Conservation (phyloP, 208 protist genomes). For the Herpetomonas samuelpessoai region DNA sequence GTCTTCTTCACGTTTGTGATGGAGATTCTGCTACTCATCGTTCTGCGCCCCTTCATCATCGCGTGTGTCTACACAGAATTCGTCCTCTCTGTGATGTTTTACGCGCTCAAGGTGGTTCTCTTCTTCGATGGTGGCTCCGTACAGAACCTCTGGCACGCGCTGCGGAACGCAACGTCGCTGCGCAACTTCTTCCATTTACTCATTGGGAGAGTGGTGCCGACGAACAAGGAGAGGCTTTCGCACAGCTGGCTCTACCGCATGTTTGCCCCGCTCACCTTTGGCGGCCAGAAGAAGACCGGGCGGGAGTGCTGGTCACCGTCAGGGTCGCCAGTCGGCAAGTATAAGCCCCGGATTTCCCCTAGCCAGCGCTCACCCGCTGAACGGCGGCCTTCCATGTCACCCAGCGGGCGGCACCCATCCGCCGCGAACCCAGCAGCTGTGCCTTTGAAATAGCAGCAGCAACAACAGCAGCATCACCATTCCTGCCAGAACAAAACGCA, state of each 20-base stretch:
- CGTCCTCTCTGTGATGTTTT: constrained; percentile 30
- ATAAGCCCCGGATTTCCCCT: neutral
- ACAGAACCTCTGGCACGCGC: constrained; percentile 32
- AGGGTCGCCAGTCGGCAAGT: constrained; percentile 10
- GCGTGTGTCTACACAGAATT: constrained; percentile 63
- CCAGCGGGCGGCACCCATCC: constrained; percentile 10
- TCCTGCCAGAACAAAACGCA: no score
- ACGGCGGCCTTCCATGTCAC: constrained; percentile 22
- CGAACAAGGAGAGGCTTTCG: constrained; percentile 43
- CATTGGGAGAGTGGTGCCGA: constrained; percentile 38
- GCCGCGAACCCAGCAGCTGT: no score
- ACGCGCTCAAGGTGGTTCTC: constrained; percentile 15
- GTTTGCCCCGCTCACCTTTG: constrained; percentile 44
- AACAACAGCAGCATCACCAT: no score
- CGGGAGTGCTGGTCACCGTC: constrained; percentile 24
- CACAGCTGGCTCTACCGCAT: constrained; percentile 50
- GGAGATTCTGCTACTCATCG: constrained; percentile 48
- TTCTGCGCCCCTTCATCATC: constrained; percentile 46
- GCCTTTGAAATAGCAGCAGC: no score
- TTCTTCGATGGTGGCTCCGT: constrained; percentile 19
- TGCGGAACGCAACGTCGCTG: constrained; percentile 53
- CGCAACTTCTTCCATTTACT: constrained; percentile 49
- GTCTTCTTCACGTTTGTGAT: constrained; percentile 34
- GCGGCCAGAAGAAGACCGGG: constrained; percentile 25
- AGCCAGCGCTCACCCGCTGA: neutral